Evolutionary conservation across 192 early-diverging fungal genomes (phyloP).

Genomic region (Phycomyces blakesleeanus): DNA sequence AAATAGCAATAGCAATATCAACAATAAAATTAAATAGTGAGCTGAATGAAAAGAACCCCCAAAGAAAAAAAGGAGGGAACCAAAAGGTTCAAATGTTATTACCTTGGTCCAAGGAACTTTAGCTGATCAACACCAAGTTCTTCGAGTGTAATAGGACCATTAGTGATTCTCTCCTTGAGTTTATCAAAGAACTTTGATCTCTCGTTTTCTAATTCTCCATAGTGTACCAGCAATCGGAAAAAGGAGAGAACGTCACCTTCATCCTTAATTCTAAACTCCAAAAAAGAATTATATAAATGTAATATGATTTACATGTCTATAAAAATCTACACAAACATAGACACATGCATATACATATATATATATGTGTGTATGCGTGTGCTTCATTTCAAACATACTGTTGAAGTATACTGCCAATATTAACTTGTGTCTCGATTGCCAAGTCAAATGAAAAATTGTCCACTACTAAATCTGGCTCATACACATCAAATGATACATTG

Average conservation of each 20-base stretch:
- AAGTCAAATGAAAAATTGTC: constrained; percentile 12
- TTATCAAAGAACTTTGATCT: constrained; percentile 6
- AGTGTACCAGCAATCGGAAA: constrained; percentile 26
- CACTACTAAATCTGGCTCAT: neutral
- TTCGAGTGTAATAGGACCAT: neutral
- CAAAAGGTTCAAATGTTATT: no score
- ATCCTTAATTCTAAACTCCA: constrained; percentile 18
- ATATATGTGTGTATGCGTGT: neutral
- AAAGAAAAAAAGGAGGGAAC: no score
- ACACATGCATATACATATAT: no score
- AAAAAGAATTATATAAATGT: no score
- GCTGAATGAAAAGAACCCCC: no score
- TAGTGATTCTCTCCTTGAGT: neutral
- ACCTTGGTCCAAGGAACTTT: constrained; percentile 6
- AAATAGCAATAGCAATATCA: no score
- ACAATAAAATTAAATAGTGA: no score
- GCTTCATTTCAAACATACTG: neutral
- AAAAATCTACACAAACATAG: no score
- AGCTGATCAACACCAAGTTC: neutral
- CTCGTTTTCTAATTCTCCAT: constrained; percentile 16
- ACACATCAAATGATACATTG: constrained; percentile 8
- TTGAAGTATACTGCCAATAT: constrained; percentile 4
- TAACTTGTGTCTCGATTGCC: constrained; percentile 15
- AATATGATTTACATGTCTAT: no score
- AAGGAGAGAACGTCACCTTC: constrained; percentile 20